Percentiles rank a stretch among this genome's conserved stretches.
These are phyloP conservation scores for Phialocephala sp. DNA, from an alignment of 2,329 filamentous ascomycete genomes.

Conservation along the genomic window DNA sequence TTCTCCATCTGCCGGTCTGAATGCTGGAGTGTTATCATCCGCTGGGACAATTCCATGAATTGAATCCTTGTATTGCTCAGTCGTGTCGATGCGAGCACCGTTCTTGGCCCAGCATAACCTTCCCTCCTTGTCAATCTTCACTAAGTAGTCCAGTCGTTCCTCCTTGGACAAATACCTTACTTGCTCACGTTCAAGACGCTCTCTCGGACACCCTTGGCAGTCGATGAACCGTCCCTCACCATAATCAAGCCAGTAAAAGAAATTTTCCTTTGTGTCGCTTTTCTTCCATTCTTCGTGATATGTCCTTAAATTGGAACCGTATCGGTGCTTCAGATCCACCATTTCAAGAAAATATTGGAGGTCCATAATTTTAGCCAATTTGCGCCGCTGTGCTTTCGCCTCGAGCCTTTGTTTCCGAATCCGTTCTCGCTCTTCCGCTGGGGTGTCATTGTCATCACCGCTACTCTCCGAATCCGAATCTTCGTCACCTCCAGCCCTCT, in stretches of 20 bases:
- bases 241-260: conserved; percentile 91
- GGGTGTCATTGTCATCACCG: conserved; percentile 32
- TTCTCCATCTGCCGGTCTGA: conserved; percentile 39
- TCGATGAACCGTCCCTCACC: conserved; percentile 76
- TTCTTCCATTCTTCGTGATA: conserved; percentile 89
- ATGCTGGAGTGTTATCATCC: conserved; percentile 65
- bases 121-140: conserved; percentile 75
- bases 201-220: conserved; percentile 73
- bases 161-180: conserved; percentile 85
- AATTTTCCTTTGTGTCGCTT: conserved; percentile 79
- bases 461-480: conserved; percentile 38
- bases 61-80: conserved; percentile 77
- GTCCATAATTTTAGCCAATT: conserved; percentile 79
- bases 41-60: conserved; percentile 72
- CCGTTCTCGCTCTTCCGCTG: conserved; percentile 47
- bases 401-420: conserved; percentile 50
- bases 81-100: conserved; percentile 76
- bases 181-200: conserved; percentile 75
- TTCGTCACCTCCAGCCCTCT: conserved; percentile 74
- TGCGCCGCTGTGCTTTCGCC: conserved; percentile 56
- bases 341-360: conserved; percentile 84
- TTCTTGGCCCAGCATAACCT: conserved; percentile 89
- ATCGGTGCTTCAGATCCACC: conserved; percentile 85
- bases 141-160: conserved; percentile 81
- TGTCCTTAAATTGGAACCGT: conserved; percentile 79